Evolutionary conservation across 345 rosid species (phyloP).

Genomic region (Crucihimalaya himalaica): DNA sequence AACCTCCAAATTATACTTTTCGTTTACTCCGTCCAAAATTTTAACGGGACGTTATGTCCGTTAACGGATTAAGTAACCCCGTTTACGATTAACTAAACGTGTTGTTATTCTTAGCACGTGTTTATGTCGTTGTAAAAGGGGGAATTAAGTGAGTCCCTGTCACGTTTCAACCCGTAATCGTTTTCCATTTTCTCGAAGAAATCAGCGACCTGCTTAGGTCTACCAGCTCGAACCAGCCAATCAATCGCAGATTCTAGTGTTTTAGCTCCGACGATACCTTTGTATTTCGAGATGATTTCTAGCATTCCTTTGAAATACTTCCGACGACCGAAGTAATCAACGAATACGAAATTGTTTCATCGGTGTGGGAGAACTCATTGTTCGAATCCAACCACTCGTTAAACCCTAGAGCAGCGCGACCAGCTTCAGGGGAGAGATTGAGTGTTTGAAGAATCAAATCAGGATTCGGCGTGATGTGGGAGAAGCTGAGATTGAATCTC

Average conservation of each 20-base stretch:
- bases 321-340: slow-evolving; percentile 82
- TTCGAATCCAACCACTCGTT: slow-evolving; percentile 62
- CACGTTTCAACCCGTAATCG: slow-evolving; percentile 73
- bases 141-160: slow-evolving; percentile 61
- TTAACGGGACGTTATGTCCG: no score
- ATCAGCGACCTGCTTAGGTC: slow-evolving; percentile 63
- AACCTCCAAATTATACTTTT: no score
- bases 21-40: no score
- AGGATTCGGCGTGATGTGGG: no score
- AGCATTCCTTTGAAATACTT: slow-evolving; percentile 84
- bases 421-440: no score
- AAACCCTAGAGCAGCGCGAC: slow-evolving; percentile 72
- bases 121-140: no score
- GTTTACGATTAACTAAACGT: no score
- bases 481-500: no score
- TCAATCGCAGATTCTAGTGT: slow-evolving; percentile 59
- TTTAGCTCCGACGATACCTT: slow-evolving; percentile 54
- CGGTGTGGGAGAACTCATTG: slow-evolving; percentile 54
- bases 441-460: no score
- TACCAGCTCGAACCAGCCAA: slow-evolving; percentile 76
- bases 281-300: slow-evolving; percentile 58
- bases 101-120: no score
- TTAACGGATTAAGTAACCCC: no score
- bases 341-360: slow-evolving; percentile 68
- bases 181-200: slow-evolving; percentile 83